Evolutionary conservation across 2,329 filamentous ascomycete species (phyloP), one percentile per base, ranked within the genome.

Genomic region (Albifimbria verrucaria): DNA sequence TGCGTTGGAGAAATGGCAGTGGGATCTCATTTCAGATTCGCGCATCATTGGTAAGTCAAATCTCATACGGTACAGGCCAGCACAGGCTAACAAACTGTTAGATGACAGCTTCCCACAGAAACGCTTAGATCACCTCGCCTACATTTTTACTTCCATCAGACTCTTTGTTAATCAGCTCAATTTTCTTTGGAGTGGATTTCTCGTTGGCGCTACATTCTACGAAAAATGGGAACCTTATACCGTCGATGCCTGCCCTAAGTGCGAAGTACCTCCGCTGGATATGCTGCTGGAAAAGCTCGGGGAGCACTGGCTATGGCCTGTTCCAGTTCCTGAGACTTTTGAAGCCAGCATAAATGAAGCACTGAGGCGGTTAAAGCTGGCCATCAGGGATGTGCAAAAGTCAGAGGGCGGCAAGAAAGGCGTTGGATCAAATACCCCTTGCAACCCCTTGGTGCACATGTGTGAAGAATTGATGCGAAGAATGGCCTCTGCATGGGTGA

Each of bases 81-180:
- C n/a, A 12, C 5, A 39, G 20, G 12, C 51, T 52, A 48, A 42
- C n/a, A 42, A 18, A 7, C 11, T 17, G 9, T 23, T 17, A 59
- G 57, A 54, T 32, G 23, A 53, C 4, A 3, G 7, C 6, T 22
- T 60, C 24, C 11, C 54, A 2, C 2, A 43, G 2, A 44, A 18
- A 20, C 52, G 59, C 18, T 18, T 42, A 7, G 32, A 23, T 15
- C 49, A 50, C 15, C 11, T 59, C 15, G 15, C 52, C 4, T 17
- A 4, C 2, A 59, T 56, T 5, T 53, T 58, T 18, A 39, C 53
- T 4, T 49, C 42, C 15, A 7, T 61, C 6, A 25, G 46, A 4
- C 43, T 61, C 17, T 51, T 62, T n/a, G 51, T 55, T 3, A 20
- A 54, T 6, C 59, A 57, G 22, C 24, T 55, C 18, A 23, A 22